These are phyloP conservation scores for Osmanthus fragrans DNA, from an alignment of 257 asterid species.

Conservation along the genomic window DNA sequence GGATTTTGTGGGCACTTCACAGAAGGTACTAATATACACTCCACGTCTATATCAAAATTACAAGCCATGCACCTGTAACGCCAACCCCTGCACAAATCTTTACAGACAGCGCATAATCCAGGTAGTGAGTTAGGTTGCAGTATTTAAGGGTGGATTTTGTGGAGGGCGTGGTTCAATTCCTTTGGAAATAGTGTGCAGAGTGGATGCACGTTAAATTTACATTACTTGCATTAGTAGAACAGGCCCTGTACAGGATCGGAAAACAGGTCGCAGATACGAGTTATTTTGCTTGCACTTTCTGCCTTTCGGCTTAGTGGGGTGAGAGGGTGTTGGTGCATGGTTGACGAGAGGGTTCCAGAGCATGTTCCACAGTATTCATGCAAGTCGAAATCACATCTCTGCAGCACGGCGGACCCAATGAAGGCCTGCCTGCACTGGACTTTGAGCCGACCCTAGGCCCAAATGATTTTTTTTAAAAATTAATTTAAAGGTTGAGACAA, in stretches of 20 bases:
- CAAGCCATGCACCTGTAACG: slow-evolving; percentile 40
- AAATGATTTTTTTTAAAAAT: too few species aligned
- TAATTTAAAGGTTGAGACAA: too few species aligned
- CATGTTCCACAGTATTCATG: slow-evolving; percentile 55
- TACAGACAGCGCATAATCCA: slow-evolving; percentile 32
- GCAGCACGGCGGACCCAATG: too few species aligned
- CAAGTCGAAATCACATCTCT: slow-evolving; percentile 45
- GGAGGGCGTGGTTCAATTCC: slow-evolving; percentile 37
- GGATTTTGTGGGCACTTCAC: slow-evolving; percentile 10
- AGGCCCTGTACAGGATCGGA: slow-evolving; percentile 42
- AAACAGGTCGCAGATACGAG: slow-evolving; percentile 37
- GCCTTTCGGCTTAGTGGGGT: slow-evolving; percentile 26
- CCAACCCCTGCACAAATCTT: slow-evolving; percentile 30
- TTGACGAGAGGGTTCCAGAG: slow-evolving; percentile 31
- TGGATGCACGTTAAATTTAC: slow-evolving; percentile 51
- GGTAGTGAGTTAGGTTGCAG: slow-evolving; percentile 1
- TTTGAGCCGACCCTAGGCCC: too few species aligned
- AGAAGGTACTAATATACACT: slow-evolving; percentile 34
- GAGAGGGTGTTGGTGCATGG: slow-evolving; percentile 48
- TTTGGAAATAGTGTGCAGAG: slow-evolving; percentile 48
- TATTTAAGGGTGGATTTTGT: slow-evolving; percentile 34
- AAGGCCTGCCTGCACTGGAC: too few species aligned
- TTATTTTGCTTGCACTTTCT: slow-evolving; percentile 4
- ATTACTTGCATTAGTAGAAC: slow-evolving; percentile 45
- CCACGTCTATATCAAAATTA: slow-evolving; percentile 40